These are phyloP conservation scores for Orobanche coerulescens DNA, from an alignment of 257 asterid genomes.

Conservation along the genomic window DNA sequence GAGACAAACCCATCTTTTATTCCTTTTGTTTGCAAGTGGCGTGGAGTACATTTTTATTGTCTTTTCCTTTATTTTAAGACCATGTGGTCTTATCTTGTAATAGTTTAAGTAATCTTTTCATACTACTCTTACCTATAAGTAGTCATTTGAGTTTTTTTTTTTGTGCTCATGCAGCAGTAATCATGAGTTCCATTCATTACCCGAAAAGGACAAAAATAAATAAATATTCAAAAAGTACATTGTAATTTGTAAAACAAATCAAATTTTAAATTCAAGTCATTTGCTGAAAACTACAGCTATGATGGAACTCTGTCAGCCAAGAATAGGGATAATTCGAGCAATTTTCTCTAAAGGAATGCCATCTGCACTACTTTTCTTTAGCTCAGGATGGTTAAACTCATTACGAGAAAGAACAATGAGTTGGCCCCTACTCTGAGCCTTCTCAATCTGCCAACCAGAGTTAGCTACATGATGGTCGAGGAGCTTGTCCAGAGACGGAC, in stretches of 20 bases:
- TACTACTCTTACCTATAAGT: no score
- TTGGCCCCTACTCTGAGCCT: constrained; percentile 39
- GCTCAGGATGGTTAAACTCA: constrained; percentile 77
- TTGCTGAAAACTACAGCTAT: background rate
- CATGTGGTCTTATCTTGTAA: no score
- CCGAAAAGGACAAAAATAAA: no score
- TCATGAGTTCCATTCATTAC: no score
- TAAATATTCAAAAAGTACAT: background rate
- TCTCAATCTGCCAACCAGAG: background rate
- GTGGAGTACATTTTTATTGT: no score
- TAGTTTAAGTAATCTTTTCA: no score
- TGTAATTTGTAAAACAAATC: background rate
- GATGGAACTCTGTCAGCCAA: constrained; percentile 32
- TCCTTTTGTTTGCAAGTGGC: no score
- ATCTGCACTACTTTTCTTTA: constrained; percentile 58
- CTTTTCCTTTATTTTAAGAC: no score
- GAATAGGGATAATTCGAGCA: constrained; percentile 71
- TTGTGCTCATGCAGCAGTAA: no score
- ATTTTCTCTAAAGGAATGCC: constrained; percentile 61
- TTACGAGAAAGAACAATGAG: constrained; percentile 33
- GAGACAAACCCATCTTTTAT: no score
- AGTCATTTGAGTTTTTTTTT: no score
- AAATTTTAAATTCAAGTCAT: background rate
- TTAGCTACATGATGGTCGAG: constrained; percentile 38
- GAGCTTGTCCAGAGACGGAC: constrained; percentile 57